Evolutionary conservation across 495 filamentous ascomycete genomes (phyloP).

Genomic region (Podospora australis): DNA sequence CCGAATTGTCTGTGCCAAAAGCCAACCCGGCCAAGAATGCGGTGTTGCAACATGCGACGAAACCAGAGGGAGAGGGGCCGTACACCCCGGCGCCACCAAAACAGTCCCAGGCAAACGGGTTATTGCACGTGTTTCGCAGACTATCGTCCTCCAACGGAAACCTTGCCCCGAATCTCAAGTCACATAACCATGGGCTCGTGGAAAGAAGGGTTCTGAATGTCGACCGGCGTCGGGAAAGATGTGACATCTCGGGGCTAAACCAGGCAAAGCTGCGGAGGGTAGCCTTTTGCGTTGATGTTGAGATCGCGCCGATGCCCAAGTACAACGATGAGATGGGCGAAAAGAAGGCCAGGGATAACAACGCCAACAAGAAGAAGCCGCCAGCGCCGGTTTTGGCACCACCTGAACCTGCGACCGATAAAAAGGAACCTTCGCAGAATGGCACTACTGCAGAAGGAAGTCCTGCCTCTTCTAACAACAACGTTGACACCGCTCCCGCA

Average conservation of each 20-base stretch:
- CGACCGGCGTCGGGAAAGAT: constrained; percentile 70
- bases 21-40: constrained; percentile 43
- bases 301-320: constrained; percentile 66
- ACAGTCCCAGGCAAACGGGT: constrained; percentile 54
- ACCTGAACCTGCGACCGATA: constrained; percentile 39
- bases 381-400: constrained; percentile 65
- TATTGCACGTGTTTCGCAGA: constrained; percentile 75
- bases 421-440: constrained; percentile 30
- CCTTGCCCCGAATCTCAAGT: constrained; percentile 28
- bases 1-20: constrained; percentile 55
- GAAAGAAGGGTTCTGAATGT: constrained; percentile 79
- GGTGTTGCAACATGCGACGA: constrained; percentile 44
- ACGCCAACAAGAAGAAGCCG: constrained; percentile 58
- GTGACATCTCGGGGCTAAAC: constrained; percentile 70
- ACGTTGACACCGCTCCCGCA: neutral
- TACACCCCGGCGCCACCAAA: constrained; percentile 64
- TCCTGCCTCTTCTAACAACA: neutral
- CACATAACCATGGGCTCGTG: constrained; percentile 54
- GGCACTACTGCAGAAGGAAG: no score
- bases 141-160: constrained; percentile 63
- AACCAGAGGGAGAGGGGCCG: constrained; percentile 48
- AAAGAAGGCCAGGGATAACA: constrained; percentile 30
- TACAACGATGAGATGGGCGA: constrained; percentile 39
- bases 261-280: constrained; percentile 77
- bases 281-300: constrained; percentile 93